phyloP scores from a whole-genome alignment of 257 asterid genomes.

The Solanum rostratum region DNA sequence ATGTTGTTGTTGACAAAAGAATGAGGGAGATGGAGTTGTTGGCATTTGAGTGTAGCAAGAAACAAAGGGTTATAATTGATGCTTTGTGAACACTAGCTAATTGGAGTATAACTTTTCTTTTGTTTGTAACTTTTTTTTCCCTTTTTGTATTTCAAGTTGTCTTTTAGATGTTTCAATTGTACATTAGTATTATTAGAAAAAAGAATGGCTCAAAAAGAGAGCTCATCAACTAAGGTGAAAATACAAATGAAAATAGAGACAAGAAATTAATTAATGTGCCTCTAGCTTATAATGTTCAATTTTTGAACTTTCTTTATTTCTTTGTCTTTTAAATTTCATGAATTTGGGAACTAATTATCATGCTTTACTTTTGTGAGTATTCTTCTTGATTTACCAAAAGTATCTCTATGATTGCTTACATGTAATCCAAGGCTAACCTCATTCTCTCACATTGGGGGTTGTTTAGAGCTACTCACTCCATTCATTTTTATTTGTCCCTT shows the following conservation, averaged over 20 bases:
- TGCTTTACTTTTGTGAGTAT: not conserved
- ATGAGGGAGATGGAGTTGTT: slow-evolving; percentile 1
- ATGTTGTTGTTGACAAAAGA: not conserved
- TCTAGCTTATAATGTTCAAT: not conserved
- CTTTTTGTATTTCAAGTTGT: not conserved
- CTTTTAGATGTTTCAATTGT: not conserved
- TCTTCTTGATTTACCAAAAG: not conserved
- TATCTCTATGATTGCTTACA: not conserved
- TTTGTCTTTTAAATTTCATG: not conserved
- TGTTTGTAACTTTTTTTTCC: not conserved
- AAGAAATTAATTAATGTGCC: not conserved
- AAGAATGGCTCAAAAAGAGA: not conserved
- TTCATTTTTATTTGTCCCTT: too few species aligned
- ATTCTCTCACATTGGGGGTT: not conserved
- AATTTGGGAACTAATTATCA: not conserved
- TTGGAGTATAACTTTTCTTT: not conserved
- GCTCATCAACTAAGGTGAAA: not conserved
- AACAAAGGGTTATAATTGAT: slow-evolving; percentile 1
- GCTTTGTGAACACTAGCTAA: not conserved
- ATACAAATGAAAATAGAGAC: not conserved
- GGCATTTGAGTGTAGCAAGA: slow-evolving; percentile 3
- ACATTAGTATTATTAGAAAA: not conserved
- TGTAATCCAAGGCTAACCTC: not conserved
- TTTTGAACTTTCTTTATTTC: not conserved
- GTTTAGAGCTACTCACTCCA: too few species aligned